phyloP scores from a whole-genome alignment of 768 basidiomycete species.

The Terana coerulea region DNA sequence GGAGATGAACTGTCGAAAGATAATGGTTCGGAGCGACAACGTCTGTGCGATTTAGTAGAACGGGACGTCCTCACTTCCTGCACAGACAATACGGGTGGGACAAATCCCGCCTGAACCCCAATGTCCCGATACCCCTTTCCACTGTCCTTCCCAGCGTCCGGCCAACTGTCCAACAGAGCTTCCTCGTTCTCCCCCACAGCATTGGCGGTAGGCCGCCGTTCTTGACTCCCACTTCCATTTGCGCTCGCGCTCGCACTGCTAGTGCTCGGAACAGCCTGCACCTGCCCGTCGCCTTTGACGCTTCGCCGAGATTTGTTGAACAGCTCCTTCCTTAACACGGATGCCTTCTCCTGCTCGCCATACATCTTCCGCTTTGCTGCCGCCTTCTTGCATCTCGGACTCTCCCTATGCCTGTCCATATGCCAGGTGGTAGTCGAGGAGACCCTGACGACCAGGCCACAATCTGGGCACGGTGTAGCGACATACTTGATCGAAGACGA shows the following conservation, averaged over 20 bases:
- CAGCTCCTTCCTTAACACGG: background rate
- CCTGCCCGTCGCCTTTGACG: background rate
- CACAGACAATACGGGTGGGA: background rate
- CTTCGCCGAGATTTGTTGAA: background rate
- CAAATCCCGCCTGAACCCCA: background rate
- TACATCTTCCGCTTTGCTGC: background rate
- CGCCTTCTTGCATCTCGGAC: background rate
- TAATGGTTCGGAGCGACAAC: slow-evolving; percentile 1
- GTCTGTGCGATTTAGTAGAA: background rate
- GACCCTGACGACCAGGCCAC: background rate
- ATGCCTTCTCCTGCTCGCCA: background rate
- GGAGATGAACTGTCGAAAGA: background rate
- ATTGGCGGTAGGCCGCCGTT: background rate
- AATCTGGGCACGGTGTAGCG: background rate
- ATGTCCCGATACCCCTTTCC: background rate
- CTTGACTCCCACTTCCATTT: no score
- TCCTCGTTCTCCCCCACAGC: background rate
- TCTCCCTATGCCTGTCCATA: slow-evolving; percentile 1
- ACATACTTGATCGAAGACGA: no score
- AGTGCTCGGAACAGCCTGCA: background rate
- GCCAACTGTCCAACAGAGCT: no score
- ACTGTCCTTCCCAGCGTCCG: background rate
- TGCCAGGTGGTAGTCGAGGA: background rate
- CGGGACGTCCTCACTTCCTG: background rate
- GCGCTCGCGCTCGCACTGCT: background rate